A percentile compares a stretch with the other conserved stretches of the same genome.
Evolutionary conservation across 257 asterid genomes (phyloP).

Genomic region (Handroanthus guayacan): DNA sequence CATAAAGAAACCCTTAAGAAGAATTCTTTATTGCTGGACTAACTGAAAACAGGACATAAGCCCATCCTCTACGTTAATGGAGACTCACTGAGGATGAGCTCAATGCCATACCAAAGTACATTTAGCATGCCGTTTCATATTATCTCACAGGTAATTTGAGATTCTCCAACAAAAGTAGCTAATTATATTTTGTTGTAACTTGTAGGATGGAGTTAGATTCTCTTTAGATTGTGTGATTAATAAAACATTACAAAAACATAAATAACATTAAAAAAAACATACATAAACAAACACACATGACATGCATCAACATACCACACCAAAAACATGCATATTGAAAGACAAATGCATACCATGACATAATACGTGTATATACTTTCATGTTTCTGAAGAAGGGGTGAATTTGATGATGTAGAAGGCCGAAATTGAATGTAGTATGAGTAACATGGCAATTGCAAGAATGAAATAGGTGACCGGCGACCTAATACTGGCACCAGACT

Average conservation of each 20-base stretch:
- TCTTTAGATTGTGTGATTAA: neutral
- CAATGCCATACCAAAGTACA: neutral
- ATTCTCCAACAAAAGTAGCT: neutral
- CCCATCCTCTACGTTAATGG: neutral
- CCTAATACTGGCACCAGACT: neutral
- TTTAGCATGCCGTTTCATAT: neutral
- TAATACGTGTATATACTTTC: neutral
- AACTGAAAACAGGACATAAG: neutral
- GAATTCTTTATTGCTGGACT: neutral
- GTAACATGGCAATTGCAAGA: neutral
- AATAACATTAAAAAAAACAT: neutral
- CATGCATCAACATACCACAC: too few species aligned
- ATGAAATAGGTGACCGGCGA: neutral
- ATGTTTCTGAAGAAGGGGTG: neutral
- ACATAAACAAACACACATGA: neutral
- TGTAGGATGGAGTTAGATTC: neutral
- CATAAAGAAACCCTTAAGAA: neutral
- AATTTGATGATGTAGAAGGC: constrained; percentile 4
- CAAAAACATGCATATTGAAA: neutral
- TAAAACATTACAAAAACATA: neutral
- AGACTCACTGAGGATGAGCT: neutral
- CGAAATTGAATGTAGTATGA: constrained; percentile 6
- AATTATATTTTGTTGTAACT: too few species aligned
- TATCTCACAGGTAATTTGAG: neutral
- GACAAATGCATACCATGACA: neutral